These are phyloP conservation scores for Aspergillus quadrilineatus DNA, from an alignment of 2,329 filamentous ascomycete genomes.

Conservation along the genomic window DNA sequence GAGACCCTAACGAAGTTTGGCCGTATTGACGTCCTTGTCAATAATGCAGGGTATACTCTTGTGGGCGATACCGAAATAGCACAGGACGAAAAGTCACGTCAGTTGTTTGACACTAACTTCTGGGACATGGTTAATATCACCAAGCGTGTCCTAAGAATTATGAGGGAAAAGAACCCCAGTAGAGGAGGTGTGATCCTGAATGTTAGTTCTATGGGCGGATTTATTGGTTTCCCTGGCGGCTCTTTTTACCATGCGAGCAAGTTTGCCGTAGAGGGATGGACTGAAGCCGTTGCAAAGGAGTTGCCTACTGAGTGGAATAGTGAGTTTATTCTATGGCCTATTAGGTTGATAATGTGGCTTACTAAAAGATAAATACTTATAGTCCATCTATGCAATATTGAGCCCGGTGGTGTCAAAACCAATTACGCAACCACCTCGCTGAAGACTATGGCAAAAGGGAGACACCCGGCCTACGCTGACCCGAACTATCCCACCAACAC, in stretches of 20 bases:
- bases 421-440: conserved; percentile 32
- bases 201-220: conserved; percentile 22
- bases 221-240: conserved; percentile 20
- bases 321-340: too few species aligned
- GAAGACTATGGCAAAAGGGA: not conserved
- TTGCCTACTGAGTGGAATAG: conserved; percentile 23
- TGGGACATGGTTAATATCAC: conserved; percentile 11
- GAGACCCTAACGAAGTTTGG: conserved; percentile 37
- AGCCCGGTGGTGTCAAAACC: conserved; percentile 42
- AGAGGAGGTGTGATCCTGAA: conserved; percentile 23
- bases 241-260: conserved; percentile 23
- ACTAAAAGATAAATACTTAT: too few species aligned
- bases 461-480: conserved; percentile 8
- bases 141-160: not conserved
- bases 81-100: conserved; percentile 16
- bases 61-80: conserved; percentile 22
- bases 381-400: conserved; percentile 44
- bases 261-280: conserved; percentile 25
- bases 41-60: conserved; percentile 24
- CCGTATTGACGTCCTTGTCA: conserved; percentile 22
- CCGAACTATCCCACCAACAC: not conserved
- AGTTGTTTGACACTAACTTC: conserved; percentile 22
- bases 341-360: too few species aligned
- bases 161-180: not conserved
- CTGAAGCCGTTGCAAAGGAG: conserved; percentile 23